phyloP scores from a whole-genome alignment of 2,329 filamentous ascomycete genomes.

The Colletotrichum neosansevieriae region DNA sequence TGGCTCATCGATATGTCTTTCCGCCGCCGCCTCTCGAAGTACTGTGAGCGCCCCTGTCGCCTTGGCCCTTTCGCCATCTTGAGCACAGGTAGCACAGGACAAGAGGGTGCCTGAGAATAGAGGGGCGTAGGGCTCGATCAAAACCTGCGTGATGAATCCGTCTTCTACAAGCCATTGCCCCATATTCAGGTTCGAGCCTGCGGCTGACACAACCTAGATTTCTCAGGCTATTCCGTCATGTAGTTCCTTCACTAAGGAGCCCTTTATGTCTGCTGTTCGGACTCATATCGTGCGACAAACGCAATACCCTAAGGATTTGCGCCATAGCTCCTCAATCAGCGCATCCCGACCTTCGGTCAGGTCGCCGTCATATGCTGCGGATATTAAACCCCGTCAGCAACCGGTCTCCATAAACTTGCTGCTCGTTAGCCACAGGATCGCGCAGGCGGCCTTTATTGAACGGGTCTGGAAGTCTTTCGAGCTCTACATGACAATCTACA shows the following conservation, averaged over 20 bases:
- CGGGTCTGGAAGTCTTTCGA: not conserved
- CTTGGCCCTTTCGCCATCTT: not conserved
- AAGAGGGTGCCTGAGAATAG: not conserved
- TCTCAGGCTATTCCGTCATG: not conserved
- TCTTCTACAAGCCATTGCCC: conserved; percentile 5
- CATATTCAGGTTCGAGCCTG: conserved; percentile 4
- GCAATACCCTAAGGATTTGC: no score
- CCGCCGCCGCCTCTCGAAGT: not conserved
- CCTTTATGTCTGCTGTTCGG: not conserved
- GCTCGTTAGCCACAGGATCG: conserved; percentile 2
- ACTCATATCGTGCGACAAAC: not conserved
- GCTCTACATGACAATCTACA: conserved; percentile 15
- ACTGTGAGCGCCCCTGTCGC: conserved; percentile 18
- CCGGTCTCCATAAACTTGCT: conserved; percentile 3
- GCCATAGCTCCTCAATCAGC: not conserved
- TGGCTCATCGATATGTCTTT: conserved; percentile 2
- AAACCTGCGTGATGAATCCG: not conserved
- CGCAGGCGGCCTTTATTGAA: not conserved
- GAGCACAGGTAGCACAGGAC: not conserved
- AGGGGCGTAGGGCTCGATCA: not conserved
- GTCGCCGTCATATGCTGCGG: conserved; percentile 10
- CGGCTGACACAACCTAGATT: conserved; percentile 1
- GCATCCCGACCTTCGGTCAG: not conserved
- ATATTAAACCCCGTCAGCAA: conserved; percentile 8
- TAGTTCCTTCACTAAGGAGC: not conserved